These are phyloP conservation scores for Chloromonas sp. DNA, from an alignment of 163 green algal genomes.

Conservation along the genomic window DNA sequence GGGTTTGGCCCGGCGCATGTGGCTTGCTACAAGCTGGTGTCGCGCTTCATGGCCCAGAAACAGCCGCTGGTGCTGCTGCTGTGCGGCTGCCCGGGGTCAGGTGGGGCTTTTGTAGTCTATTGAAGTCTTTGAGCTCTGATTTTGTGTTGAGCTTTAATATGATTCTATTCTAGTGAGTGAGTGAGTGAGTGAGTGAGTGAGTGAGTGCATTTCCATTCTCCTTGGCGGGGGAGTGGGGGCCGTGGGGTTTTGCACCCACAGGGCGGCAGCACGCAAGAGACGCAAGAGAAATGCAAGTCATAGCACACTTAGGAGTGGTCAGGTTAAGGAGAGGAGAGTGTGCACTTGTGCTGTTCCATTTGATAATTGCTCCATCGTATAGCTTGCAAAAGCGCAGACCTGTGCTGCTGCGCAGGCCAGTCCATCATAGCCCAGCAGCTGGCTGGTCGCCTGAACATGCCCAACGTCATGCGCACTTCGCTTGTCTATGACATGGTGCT, in stretches of 20 bases:
- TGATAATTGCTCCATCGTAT: too few relatives aligned
- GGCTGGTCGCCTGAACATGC: constrained; percentile 82
- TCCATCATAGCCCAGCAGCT: constrained; percentile 84
- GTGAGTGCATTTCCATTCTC: too few relatives aligned
- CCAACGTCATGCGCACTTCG: constrained; percentile 85
- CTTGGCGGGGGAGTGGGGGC: too few relatives aligned
- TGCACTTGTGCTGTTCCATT: too few relatives aligned
- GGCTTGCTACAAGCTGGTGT: constrained; percentile 80
- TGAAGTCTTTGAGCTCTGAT: not conserved
- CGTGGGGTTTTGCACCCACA: too few relatives aligned
- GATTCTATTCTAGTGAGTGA: not conserved
- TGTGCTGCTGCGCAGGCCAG: constrained; percentile 59
- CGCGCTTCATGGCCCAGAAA: constrained; percentile 61
- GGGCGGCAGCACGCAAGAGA: too few relatives aligned
- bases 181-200: not conserved
- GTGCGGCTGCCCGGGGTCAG: constrained; percentile 67
- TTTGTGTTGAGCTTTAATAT: not conserved
- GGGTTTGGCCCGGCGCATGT: constrained; percentile 78
- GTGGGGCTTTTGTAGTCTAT: constrained; percentile 15
- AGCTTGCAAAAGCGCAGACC: too few relatives aligned
- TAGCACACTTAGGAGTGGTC: too few relatives aligned
- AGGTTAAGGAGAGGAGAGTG: too few relatives aligned
- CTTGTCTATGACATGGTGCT: constrained; percentile 57
- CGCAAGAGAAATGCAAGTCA: too few relatives aligned
- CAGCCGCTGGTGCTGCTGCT: constrained; percentile 81